phyloP scores from a whole-genome alignment of 306 rosid species.

The Vigna trinervia region DNA sequence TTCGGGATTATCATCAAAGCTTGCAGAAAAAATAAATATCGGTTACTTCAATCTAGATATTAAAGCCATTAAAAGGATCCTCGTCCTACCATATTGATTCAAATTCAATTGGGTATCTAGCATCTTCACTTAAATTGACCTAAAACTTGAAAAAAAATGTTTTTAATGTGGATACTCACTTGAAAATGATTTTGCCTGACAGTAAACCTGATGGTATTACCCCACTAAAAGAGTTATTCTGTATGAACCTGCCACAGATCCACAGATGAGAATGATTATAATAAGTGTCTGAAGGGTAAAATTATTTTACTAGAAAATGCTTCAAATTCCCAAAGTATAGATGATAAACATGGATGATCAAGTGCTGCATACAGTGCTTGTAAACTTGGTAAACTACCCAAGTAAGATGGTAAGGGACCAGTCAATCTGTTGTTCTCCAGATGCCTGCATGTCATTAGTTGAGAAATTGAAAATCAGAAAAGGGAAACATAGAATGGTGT shows the following conservation, averaged over 20 bases:
- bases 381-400: slow-evolving; percentile 76
- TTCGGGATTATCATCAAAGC: slow-evolving; percentile 68
- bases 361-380: slow-evolving; percentile 80
- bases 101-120: background rate
- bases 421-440: slow-evolving; percentile 86
- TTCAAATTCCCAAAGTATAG: slow-evolving; percentile 21
- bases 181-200: slow-evolving; percentile 64
- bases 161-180: slow-evolving; percentile 57
- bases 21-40: slow-evolving; percentile 47
- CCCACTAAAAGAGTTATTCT: slow-evolving; percentile 88
- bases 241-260: slow-evolving; percentile 74
- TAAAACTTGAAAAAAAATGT: background rate
- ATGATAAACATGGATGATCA: slow-evolving; percentile 26
- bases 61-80: background rate
- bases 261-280: slow-evolving; percentile 36
- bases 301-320: slow-evolving; percentile 33
- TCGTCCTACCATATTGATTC: background rate
- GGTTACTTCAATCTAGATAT: slow-evolving; percentile 32
- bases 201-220: slow-evolving; percentile 76
- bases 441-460: slow-evolving; percentile 67
- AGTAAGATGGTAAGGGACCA: slow-evolving; percentile 79
- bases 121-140: slow-evolving; percentile 2
- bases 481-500: slow-evolving; percentile 1
- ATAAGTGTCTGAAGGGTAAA: background rate
- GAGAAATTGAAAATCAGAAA: slow-evolving; percentile 6